Percentiles rank a stretch among this genome's conserved stretches.
These are phyloP conservation scores for Aspergillus affinis DNA, from an alignment of 495 filamentous ascomycete genomes.

Conservation along the genomic window DNA sequence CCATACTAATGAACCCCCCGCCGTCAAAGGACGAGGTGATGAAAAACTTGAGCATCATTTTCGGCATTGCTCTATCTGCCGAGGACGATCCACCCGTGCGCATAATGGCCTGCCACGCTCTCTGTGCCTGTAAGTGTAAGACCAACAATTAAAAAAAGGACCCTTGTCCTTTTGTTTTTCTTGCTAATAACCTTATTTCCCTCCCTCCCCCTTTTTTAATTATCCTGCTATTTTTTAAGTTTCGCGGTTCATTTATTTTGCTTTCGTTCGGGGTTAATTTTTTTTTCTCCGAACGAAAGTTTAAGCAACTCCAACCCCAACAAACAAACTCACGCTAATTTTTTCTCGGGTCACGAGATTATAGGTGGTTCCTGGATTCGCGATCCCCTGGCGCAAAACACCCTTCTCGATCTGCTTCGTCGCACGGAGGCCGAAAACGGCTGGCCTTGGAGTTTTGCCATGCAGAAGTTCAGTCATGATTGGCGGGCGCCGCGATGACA, in stretches of 20 bases:
- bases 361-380: slow-evolving; percentile 38
- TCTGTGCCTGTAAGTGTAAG: slow-evolving; percentile 35
- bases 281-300: no score
- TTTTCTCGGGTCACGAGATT: background rate
- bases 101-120: slow-evolving; percentile 42
- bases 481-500: slow-evolving; percentile 21
- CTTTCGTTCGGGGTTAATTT: background rate
- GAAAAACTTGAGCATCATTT: slow-evolving; percentile 35
- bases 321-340: background rate
- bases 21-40: slow-evolving; percentile 28
- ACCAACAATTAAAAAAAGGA: no score
- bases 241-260: background rate
- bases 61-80: slow-evolving; percentile 39
- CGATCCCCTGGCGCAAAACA: slow-evolving; percentile 21
- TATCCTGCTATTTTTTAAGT: background rate
- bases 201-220: background rate
- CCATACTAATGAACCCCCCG: no score
- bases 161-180: no score
- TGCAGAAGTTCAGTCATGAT: slow-evolving; percentile 19
- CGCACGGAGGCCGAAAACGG: slow-evolving; percentile 27
- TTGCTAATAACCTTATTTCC: background rate
- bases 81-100: slow-evolving; percentile 40
- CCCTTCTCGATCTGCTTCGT: slow-evolving; percentile 24
- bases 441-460: slow-evolving; percentile 27
- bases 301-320: background rate